Percentiles rank a stretch among this genome's conserved stretches.
phyloP scores from a whole-genome alignment of 352 stramenopile species.

The Pythium biforme region DNA sequence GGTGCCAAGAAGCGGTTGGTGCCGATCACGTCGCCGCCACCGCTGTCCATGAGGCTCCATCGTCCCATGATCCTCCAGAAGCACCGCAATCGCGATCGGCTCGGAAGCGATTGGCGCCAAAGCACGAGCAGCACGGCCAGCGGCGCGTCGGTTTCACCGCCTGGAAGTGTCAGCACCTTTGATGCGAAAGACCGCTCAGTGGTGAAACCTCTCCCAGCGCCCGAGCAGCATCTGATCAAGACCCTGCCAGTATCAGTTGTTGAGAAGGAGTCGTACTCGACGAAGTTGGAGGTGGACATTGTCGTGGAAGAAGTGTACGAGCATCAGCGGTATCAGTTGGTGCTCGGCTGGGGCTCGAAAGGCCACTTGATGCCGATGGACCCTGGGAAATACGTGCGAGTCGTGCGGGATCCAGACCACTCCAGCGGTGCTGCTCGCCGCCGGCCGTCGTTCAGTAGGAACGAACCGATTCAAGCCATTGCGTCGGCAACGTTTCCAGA shows the following conservation, averaged over 20 bases:
- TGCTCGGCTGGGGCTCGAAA: slow-evolving; percentile 75
- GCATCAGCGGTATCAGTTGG: slow-evolving; percentile 65
- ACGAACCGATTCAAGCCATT: slow-evolving; percentile 35
- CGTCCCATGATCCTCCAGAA: slow-evolving; percentile 24
- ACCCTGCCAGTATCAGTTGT: background rate
- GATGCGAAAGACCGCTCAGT: background rate
- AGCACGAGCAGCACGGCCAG: slow-evolving; percentile 9
- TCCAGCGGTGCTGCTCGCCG: background rate
- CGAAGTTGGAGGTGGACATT: slow-evolving; percentile 8
- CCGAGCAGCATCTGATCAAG: background rate
- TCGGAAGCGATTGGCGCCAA: slow-evolving; percentile 10
- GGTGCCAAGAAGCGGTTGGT: background rate
- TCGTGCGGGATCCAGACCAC: slow-evolving; percentile 21
- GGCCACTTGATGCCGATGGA: slow-evolving; percentile 71
- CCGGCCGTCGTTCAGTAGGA: slow-evolving; percentile 9
- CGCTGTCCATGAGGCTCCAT: slow-evolving; percentile 12
- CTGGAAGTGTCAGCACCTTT: background rate
- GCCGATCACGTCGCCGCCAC: slow-evolving; percentile 26
- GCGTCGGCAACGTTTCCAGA: slow-evolving; percentile 56
- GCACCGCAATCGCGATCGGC: slow-evolving; percentile 23
- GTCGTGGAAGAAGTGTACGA: slow-evolving; percentile 60
- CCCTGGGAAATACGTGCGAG: slow-evolving; percentile 61
- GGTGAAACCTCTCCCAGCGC: background rate
- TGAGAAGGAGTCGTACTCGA: background rate
- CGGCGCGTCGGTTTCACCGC: background rate